Evolutionary conservation across 371 early-diverging fungal species (phyloP), one percentile per base, ranked within the genome.

Genomic region (Mortierella sp.): DNA sequence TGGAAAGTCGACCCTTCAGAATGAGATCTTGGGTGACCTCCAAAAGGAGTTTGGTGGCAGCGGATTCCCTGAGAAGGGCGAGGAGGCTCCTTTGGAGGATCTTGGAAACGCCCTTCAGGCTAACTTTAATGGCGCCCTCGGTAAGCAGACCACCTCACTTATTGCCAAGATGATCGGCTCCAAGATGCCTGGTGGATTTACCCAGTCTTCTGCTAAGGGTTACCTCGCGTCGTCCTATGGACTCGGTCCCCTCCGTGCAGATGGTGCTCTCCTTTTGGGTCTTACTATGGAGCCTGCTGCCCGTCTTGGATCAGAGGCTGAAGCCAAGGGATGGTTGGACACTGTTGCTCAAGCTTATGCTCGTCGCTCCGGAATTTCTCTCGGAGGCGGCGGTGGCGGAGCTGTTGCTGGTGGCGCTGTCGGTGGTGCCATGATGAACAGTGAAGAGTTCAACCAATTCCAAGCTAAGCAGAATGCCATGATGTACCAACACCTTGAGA

Each of bases 121-220:
- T 65, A 72, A 85, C 60, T 92, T 89, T 84, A 79, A 87, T 67
- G 94, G 93, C 48, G 74, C 89, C 55, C 90, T 97, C 21, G 98
- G 98, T 76, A 97, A 96, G 86, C 94, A 95, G 69, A 91, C 95
- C 57, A 88, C 86, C 45, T 84, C 89, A 32, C 87, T 96, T 74
- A 85, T 97, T 43, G 88, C 95, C 78, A 94, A 96, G 87, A 84
- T 98, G 88, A 89, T 96, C 58, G 88, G 92, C 74, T 86, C 90
- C 70, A 98, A 97, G 90, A 95, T 98, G 96, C 97, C 98, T 62
- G 97, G 95, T 83, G 97, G 98, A 36, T 95, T 96, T 84, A 94
- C 93, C 53, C 91, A 93, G 83, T 91, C 92, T 52, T 88, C 89
- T 32, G 96, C 94, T 77, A 94, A 96, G 87, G 86, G 89, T 3